phyloP scores from a whole-genome alignment of 805 yeast genomes.

The Candida cerambycidarum region DNA sequence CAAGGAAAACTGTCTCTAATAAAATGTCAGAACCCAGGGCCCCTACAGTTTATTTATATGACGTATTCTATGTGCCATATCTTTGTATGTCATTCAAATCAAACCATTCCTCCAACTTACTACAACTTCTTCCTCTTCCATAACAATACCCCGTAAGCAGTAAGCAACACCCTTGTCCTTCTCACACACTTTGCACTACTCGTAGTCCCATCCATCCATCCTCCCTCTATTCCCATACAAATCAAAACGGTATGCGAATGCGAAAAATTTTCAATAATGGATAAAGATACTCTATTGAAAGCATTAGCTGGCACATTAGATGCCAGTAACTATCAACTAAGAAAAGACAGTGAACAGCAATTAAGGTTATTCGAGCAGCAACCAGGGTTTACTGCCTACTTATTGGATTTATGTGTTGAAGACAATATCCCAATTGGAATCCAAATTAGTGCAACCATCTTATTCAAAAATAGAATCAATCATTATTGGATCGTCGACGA shows the following conservation, averaged over 20 bases:
- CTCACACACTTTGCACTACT: too few relatives aligned
- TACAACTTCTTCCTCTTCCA: too few relatives aligned
- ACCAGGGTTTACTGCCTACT: constrained; percentile 57
- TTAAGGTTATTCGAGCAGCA: constrained; percentile 52
- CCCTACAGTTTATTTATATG: too few relatives aligned
- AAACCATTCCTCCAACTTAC: too few relatives aligned
- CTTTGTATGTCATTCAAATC: too few relatives aligned
- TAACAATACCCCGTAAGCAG: too few relatives aligned
- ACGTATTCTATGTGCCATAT: too few relatives aligned
- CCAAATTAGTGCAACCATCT: constrained; percentile 43
- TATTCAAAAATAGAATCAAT: constrained; percentile 42
- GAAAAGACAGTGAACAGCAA: constrained; percentile 56
- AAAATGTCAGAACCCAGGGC: too few relatives aligned
- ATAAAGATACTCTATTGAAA: constrained; percentile 48
- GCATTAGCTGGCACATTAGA: constrained; percentile 57
- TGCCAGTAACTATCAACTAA: constrained; percentile 41
- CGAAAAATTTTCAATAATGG: constrained; percentile 29
- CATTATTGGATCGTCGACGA: constrained; percentile 39
- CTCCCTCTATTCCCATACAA: too few relatives aligned
- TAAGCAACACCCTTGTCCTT: too few relatives aligned
- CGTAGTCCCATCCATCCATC: too few relatives aligned
- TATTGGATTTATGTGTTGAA: constrained; percentile 51
- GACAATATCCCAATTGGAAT: constrained; percentile 35
- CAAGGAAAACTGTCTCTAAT: too few relatives aligned
- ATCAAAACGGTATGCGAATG: neutral